Evolutionary conservation across 2,329 filamentous ascomycete species (phyloP).

Genomic region (Colletotrichum theobromicola): DNA sequence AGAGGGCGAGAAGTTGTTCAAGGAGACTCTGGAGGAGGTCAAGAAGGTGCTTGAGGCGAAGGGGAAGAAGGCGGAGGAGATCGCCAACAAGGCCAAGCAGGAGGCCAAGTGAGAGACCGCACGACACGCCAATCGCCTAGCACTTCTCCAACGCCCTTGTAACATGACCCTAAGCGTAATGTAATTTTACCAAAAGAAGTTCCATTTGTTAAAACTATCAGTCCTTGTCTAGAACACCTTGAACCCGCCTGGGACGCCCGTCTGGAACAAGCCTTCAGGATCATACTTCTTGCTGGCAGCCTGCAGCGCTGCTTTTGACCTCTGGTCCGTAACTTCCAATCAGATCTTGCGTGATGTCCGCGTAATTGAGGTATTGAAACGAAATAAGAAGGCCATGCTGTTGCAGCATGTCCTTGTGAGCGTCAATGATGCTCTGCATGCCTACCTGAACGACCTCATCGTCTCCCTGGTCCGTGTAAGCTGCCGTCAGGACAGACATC

Average conservation of each 20-base stretch:
- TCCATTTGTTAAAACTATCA: neutral
- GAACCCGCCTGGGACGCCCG: neutral
- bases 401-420: neutral
- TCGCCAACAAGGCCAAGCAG: conserved; percentile 60
- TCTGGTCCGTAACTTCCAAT: neutral
- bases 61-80: conserved; percentile 60
- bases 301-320: neutral
- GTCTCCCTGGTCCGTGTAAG: neutral
- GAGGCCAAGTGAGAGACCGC: conserved; percentile 38
- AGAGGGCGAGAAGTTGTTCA: conserved; percentile 72
- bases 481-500: neutral
- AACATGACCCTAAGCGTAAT: neutral
- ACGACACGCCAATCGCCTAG: neutral
- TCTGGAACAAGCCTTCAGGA: neutral
- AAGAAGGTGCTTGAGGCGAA: conserved; percentile 68
- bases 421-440: neutral
- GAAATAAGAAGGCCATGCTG: neutral
- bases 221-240: neutral
- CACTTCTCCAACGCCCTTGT: neutral
- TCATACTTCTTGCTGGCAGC: neutral
- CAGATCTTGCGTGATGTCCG: neutral
- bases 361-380: neutral
- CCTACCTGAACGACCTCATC: neutral
- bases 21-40: conserved; percentile 72
- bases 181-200: neutral